These are phyloP conservation scores for Sarocladium strictum DNA, from an alignment of 2,329 filamentous ascomycete genomes.

Conservation along the genomic window DNA sequence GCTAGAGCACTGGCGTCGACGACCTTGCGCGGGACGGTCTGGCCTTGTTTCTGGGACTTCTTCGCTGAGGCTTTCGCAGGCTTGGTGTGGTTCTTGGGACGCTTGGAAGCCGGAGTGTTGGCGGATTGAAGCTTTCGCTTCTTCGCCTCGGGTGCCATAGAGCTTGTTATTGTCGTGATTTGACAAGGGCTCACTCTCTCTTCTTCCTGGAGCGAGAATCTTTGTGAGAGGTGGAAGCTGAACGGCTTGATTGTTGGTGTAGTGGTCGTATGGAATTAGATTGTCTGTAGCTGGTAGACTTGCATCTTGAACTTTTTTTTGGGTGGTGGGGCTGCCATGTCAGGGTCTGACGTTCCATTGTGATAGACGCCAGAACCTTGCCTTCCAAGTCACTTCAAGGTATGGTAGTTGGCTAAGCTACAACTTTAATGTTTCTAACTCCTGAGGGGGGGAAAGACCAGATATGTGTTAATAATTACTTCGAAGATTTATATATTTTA, in stretches of 20 bases:
- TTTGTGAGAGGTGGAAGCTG: not conserved
- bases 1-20: constrained; percentile 42
- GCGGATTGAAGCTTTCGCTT: constrained; percentile 33
- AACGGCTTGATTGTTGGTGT: not conserved
- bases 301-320: constrained; percentile 3
- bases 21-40: constrained; percentile 17
- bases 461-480: no score
- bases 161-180: not conserved
- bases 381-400: not conserved
- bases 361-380: not conserved
- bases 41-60: not conserved
- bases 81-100: constrained; percentile 24
- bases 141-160: constrained; percentile 27
- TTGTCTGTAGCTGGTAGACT: not conserved
- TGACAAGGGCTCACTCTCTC: not conserved
- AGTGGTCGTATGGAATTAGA: not conserved
- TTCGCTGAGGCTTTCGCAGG: not conserved
- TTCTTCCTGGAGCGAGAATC: not conserved
- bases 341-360: not conserved
- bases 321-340: not conserved
- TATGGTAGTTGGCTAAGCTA: not conserved
- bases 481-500: no score
- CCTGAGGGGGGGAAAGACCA: no score
- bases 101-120: constrained; percentile 28
- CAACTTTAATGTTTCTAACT: not conserved